Base-by-base conservation (phyloP, 306 rosid species). In the Senna siamea region DNA sequence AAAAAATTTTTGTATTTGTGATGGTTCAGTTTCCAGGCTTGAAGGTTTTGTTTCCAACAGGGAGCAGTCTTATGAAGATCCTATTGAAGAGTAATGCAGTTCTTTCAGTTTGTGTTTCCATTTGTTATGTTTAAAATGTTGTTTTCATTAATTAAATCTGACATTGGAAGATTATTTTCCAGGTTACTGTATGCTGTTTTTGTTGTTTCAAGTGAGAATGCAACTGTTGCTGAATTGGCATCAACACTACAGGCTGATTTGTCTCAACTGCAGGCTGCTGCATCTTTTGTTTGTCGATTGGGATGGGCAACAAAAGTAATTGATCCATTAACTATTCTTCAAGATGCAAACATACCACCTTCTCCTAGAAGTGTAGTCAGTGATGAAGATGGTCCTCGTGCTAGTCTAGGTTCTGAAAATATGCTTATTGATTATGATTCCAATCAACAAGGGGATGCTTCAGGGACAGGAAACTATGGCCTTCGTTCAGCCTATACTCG, bases 1-100 rank as follows among this genome's bases (percentile, higher is more conserved):
- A 18, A 71, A 11, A 60, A 48, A 28, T 77, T 48, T 77, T 86
- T 73, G 76, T 44, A 73, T 68, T 72, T 82, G 34, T 73, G 35
- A 55, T 79, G 73, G 43, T 86, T 70, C 93, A 95, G 99, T 95
- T 82, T 92, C 90, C 79, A 90, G 89, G 92, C 98, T 95, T 55
- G 98, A 95, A 92, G 99, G 99, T 66, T 95, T 95, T 83, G 97
- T 95, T 83, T 95, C 99, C 78, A 95, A 95, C 90, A 88, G 98
- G 83, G 99, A 95, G 93, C 98, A 95, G 87, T 92, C 99, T 56
- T 95, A 95, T 28, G 99, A 95, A 85, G 98, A 95, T 80, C 99
- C 98, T 58, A 95, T 92, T 72, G 99, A 95, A 90, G 99, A 95
- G 98, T 95, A 95, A 85, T 89, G 77, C 72, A 56, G 76, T 83